phyloP scores from a whole-genome alignment of 805 yeast genomes.

The Kazachstania taianensis region DNA sequence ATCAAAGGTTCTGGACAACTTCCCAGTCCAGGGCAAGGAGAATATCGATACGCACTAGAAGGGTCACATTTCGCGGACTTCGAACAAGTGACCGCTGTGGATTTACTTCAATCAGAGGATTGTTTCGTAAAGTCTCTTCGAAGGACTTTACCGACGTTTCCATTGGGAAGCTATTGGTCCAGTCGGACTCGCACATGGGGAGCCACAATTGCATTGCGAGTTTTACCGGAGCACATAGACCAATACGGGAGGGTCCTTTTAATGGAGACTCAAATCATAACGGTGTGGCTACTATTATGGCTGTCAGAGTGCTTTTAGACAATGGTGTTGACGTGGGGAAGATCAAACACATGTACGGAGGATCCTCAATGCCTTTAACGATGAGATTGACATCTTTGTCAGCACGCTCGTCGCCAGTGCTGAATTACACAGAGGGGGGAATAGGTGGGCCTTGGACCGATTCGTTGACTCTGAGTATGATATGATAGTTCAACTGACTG shows the following conservation, averaged over 20 bases:
- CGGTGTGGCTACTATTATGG: constrained; percentile 94
- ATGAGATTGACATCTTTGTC: constrained; percentile 50
- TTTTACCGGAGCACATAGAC: constrained; percentile 43
- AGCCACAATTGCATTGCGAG: constrained; percentile 84
- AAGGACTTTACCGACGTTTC: constrained; percentile 63
- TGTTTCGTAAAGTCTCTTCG: constrained; percentile 76
- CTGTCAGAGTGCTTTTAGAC: constrained; percentile 75
- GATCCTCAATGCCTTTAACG: constrained; percentile 61
- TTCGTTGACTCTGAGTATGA: too few relatives aligned
- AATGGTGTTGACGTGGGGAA: constrained; percentile 56
- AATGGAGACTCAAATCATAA: constrained; percentile 83
- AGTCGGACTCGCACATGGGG: constrained; percentile 87
- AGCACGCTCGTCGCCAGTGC: constrained; percentile 50
- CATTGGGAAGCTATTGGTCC: constrained; percentile 77
- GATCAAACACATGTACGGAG: constrained; percentile 66
- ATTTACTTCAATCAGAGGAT: constrained; percentile 84
- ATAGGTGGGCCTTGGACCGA: constrained; percentile 52
- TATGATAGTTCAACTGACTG: too few relatives aligned
- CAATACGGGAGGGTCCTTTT: constrained; percentile 42
- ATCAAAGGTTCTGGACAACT: constrained; percentile 53
- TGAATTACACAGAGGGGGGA: constrained; percentile 35
- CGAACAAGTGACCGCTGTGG: constrained; percentile 58
- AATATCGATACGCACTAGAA: constrained; percentile 28
- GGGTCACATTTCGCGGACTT: constrained; percentile 25
- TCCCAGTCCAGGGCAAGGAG: constrained; percentile 30